These are phyloP conservation scores for Lobosporangium transversale DNA, from an alignment of 192 early-diverging fungal species.

Conservation along the genomic window DNA sequence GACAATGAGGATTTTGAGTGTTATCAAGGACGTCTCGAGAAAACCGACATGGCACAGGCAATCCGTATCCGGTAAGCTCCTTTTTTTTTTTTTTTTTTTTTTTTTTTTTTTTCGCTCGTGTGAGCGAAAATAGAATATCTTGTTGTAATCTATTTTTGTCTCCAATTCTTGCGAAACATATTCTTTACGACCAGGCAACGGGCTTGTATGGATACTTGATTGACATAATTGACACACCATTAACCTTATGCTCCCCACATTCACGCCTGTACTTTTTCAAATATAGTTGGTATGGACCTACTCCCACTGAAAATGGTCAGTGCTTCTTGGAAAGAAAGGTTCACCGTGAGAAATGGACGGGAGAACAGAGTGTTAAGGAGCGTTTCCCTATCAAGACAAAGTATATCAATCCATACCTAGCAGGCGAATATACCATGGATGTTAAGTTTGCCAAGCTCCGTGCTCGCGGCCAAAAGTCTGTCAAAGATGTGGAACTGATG, in stretches of 20 bases:
- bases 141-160: no score
- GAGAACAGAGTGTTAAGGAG: constrained; percentile 90
- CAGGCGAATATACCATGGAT: constrained; percentile 79
- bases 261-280: not conserved
- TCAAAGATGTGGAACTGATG: constrained; percentile 85
- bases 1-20: constrained; percentile 91
- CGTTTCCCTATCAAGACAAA: constrained; percentile 96
- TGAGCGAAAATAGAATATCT: not conserved
- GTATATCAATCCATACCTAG: constrained; percentile 85
- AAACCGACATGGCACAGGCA: constrained; percentile 86
- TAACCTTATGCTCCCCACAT: not conserved
- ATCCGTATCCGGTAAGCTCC: constrained; percentile 78
- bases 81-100: not conserved
- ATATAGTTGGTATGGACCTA: constrained; percentile 86
- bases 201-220: no score
- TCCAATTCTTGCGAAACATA: no score
- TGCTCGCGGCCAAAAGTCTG: constrained; percentile 73
- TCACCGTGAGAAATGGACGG: constrained; percentile 51
- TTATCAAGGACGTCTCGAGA: constrained; percentile 89
- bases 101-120: not conserved
- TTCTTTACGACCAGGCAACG: no score
- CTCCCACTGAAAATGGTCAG: constrained; percentile 67
- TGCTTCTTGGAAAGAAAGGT: constrained; percentile 81
- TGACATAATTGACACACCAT: not conserved
- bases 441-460: constrained; percentile 83